Conservation (phyloP, 352 stramenopile species). For the Phytophthora cryptogea region DNA sequence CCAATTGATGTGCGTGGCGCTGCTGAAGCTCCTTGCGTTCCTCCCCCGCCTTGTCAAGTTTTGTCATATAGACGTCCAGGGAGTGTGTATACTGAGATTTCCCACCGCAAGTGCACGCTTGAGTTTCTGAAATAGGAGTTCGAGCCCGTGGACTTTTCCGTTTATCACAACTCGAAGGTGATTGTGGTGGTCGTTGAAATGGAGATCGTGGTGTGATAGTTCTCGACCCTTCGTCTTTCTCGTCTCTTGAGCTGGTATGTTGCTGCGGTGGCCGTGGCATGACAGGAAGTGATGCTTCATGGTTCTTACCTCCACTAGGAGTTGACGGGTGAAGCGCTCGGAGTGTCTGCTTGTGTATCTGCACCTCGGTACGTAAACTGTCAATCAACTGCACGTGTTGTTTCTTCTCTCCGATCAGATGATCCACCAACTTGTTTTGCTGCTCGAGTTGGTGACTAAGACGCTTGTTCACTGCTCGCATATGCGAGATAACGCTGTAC, state of each 20-base stretch:
- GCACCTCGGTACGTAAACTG: slow-evolving; percentile 46
- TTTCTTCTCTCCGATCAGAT: slow-evolving; percentile 58
- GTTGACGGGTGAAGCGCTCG: slow-evolving; percentile 25
- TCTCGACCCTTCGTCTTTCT: slow-evolving; percentile 9
- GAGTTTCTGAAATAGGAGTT: slow-evolving; percentile 5
- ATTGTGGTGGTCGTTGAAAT: slow-evolving; percentile 7
- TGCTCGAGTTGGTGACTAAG: slow-evolving; percentile 51
- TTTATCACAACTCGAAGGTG: slow-evolving; percentile 6
- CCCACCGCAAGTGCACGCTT: slow-evolving; percentile 9
- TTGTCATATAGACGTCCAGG: slow-evolving; percentile 32
- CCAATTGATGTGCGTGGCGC: slow-evolving; percentile 64
- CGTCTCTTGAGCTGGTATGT: slow-evolving; percentile 11
- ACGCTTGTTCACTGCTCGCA: slow-evolving; percentile 55
- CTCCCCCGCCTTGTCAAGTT: slow-evolving; percentile 50
- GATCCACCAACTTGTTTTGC: slow-evolving; percentile 50
- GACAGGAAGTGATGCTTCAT: slow-evolving; percentile 12
- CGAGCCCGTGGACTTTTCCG: slow-evolving; percentile 15
- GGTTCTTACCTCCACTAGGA: background rate
- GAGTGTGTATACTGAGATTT: slow-evolving; percentile 16
- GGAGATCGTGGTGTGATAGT: slow-evolving; percentile 4
- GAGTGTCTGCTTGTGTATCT: slow-evolving; percentile 59
- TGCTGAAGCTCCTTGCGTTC: slow-evolving; percentile 51
- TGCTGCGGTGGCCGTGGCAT: slow-evolving; percentile 19
- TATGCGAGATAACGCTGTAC: slow-evolving; percentile 52
- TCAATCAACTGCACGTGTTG: slow-evolving; percentile 45